Evolutionary conservation across 495 filamentous ascomycete genomes (phyloP).

Genomic region (Penicillium cataractarum): DNA sequence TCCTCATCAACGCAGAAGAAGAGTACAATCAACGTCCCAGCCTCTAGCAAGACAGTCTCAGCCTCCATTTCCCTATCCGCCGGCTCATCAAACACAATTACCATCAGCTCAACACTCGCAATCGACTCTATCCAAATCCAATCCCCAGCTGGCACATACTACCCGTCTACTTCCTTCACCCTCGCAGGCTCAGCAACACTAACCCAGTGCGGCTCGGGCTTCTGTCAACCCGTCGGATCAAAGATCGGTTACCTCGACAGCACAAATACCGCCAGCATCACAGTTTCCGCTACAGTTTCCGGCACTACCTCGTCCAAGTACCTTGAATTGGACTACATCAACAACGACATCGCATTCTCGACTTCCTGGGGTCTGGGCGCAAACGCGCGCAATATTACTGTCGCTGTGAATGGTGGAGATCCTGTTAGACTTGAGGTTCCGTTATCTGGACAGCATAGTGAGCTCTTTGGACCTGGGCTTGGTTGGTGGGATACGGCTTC

Average conservation of each 20-base stretch:
- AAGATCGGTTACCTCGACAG: conserved; percentile 42
- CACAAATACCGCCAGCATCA: conserved; percentile 28
- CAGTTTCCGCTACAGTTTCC: conserved; percentile 22
- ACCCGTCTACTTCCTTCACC: conserved; percentile 41
- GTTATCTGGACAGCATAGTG: conserved; percentile 49
- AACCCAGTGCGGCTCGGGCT: conserved; percentile 32
- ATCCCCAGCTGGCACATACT: conserved; percentile 37
- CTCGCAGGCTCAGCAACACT: conserved; percentile 35
- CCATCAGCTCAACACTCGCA: conserved; percentile 24
- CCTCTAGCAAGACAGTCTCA: conserved; percentile 16
- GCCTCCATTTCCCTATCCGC: conserved; percentile 31
- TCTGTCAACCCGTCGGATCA: conserved; percentile 44
- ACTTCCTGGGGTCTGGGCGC: conserved; percentile 45
- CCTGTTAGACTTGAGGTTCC: conserved; percentile 52
- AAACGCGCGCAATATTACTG: conserved; percentile 51
- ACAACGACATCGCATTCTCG: conserved; percentile 53
- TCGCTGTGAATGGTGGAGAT: conserved; percentile 43
- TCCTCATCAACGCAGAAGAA: conserved; percentile 9
- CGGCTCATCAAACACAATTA: conserved; percentile 36
- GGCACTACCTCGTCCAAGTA: conserved; percentile 36
- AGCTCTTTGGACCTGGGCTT: conserved; percentile 44
- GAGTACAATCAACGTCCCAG: conserved; percentile 18
- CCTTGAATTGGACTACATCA: conserved; percentile 52
- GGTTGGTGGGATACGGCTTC: conserved; percentile 55
- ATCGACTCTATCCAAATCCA: conserved; percentile 32